Percentiles rank a stretch among this genome's conserved stretches.
Evolutionary conservation across 2,329 filamentous ascomycete species (phyloP).

Genomic region (Microsporum canis): DNA sequence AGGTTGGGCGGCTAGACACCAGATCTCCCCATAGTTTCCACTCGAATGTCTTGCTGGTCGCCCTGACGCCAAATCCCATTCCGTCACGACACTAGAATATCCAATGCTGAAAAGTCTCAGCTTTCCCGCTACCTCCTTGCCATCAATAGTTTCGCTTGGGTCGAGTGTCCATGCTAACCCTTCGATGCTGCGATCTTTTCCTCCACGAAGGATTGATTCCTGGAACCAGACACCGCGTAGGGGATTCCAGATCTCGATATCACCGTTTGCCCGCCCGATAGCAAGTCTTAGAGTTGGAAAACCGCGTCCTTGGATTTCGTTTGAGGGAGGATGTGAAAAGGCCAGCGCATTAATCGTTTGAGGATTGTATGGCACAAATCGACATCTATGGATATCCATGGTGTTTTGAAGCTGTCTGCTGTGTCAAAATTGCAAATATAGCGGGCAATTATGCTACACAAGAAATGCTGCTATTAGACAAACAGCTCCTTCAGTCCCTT

Average conservation of each 20-base stretch:
- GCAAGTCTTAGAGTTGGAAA: constrained; percentile 62
- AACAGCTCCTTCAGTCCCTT: neutral
- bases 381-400: constrained; percentile 96
- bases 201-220: constrained; percentile 73
- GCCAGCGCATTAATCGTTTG: constrained; percentile 89
- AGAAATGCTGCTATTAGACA: neutral
- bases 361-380: constrained; percentile 85
- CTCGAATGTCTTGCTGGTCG: constrained; percentile 69
- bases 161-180: constrained; percentile 86
- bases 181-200: constrained; percentile 77
- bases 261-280: constrained; percentile 83
- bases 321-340: constrained; percentile 64
- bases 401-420: constrained; percentile 8
- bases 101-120: constrained; percentile 92
- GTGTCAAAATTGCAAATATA: neutral
- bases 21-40: constrained; percentile 90
- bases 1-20: constrained; percentile 88
- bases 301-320: constrained; percentile 35
- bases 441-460: neutral
- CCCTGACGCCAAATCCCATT: constrained; percentile 82
- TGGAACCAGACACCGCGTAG: constrained; percentile 73
- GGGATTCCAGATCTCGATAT: constrained; percentile 97
- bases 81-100: constrained; percentile 80
- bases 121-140: constrained; percentile 54
- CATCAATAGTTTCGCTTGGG: constrained; percentile 51